A percentile compares a stretch with the other conserved stretches of the same genome.
Evolutionary conservation across 2,329 filamentous ascomycete genomes (phyloP).

Genomic region (Aspergillus amoenus): DNA sequence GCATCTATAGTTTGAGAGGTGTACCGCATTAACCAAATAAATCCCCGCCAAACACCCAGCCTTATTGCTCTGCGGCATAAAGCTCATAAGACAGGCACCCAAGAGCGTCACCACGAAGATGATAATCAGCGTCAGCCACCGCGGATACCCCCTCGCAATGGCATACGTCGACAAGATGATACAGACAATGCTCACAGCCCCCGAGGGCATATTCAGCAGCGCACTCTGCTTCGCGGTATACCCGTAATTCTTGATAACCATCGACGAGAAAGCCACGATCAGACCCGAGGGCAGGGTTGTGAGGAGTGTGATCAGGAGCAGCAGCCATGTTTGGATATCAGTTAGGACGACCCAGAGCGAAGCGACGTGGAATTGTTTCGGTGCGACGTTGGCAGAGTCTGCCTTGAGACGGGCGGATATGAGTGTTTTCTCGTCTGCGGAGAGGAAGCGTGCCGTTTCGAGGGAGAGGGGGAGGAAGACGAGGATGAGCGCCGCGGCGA

Average conservation of each 20-base stretch:
- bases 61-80: slow-evolving; percentile 37
- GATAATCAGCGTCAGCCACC: slow-evolving; percentile 43
- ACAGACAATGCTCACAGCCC: slow-evolving; percentile 40
- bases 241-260: slow-evolving; percentile 43
- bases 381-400: slow-evolving; percentile 21
- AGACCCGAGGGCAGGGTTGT: slow-evolving; percentile 45
- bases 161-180: slow-evolving; percentile 41
- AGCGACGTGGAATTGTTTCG: slow-evolving; percentile 22
- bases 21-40: slow-evolving; percentile 37
- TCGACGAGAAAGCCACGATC: slow-evolving; percentile 46
- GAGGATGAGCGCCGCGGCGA: slow-evolving; percentile 20
- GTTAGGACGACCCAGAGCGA: slow-evolving; percentile 22
- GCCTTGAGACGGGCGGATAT: slow-evolving; percentile 18
- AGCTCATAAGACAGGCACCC: slow-evolving; percentile 41
- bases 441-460: slow-evolving; percentile 24
- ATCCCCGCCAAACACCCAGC: slow-evolving; percentile 44
- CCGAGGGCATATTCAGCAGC: slow-evolving; percentile 47
- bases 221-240: slow-evolving; percentile 44
- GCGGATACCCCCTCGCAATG: slow-evolving; percentile 39
- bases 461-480: slow-evolving; percentile 24
- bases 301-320: slow-evolving; percentile 32
- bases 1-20: background rate
- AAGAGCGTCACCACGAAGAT: slow-evolving; percentile 47
- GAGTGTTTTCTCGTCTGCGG: slow-evolving; percentile 15
- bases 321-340: slow-evolving; percentile 23